A percentile compares a stretch with the other conserved stretches of the same genome.
phyloP scores from a whole-genome alignment of 495 filamentous ascomycete genomes.

The Rhizodiscina lignyota region DNA sequence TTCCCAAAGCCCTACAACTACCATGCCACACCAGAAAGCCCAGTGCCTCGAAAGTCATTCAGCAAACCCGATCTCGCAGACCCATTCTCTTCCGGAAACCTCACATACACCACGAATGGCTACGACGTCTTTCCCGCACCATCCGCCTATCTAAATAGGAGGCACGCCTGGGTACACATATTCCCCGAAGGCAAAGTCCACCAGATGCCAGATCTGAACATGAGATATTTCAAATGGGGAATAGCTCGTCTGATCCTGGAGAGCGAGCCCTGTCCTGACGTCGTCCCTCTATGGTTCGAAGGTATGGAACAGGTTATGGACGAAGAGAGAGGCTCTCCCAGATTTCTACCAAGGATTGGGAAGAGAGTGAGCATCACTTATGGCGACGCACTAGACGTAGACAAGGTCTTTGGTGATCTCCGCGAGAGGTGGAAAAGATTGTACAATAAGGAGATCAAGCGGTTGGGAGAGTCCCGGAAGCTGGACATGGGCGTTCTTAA shows the following conservation, averaged over 20 bases:
- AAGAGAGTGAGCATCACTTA: constrained; percentile 62
- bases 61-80: neutral
- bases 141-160: constrained; percentile 31
- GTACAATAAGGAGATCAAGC: constrained; percentile 17
- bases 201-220: constrained; percentile 58
- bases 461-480: constrained; percentile 3
- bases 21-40: neutral
- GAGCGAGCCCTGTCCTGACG: constrained; percentile 58
- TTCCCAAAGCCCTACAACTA: constrained; percentile 12
- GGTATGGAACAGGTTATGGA: constrained; percentile 75
- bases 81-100: constrained; percentile 31
- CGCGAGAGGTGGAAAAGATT: constrained; percentile 50
- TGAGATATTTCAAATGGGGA: constrained; percentile 98
- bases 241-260: constrained; percentile 80
- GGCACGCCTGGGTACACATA: constrained; percentile 74
- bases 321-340: constrained; percentile 60
- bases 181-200: constrained; percentile 93
- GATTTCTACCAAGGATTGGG: constrained; percentile 60
- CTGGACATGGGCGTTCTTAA: constrained; percentile 42
- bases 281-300: constrained; percentile 89
- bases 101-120: constrained; percentile 50
- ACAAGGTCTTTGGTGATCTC: constrained; percentile 47
- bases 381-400: constrained; percentile 44
- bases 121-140: constrained; percentile 40
- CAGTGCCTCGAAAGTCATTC: constrained; percentile 4